Base-by-base conservation (phyloP, 228 moss, liverwort and hornwort species). In the Sphagnum fallax region DNA sequence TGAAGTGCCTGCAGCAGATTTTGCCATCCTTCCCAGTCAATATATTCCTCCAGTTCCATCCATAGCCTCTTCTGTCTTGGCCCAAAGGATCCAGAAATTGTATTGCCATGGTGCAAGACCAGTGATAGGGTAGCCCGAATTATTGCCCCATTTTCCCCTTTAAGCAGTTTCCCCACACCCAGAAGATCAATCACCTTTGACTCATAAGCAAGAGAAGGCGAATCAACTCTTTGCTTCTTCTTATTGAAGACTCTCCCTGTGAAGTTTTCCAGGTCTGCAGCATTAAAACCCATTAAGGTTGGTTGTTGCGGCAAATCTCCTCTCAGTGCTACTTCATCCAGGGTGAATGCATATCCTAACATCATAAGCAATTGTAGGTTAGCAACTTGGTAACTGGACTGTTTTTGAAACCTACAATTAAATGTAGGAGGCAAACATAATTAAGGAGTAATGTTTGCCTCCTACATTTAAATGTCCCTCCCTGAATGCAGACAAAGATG, bases 21-120 rank as follows among this genome's bases (percentile, higher is more conserved):
- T 73, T 98, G 94, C n/a, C 82, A 88, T 70, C 89, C 94, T 84
- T 90, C 92, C 93, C 98, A 93, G 68, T 93, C 93, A 66, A 90
- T 70, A 68, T 85, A 90, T 68, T 98, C 97, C 61, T 98, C 97
- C 68, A 82, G 80, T 67, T 93, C 91, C 69, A 98, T 73, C 60
- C 86, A 90, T 64, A 92, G 81, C 73, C 98, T 85, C 80, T 98
- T 94, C 65, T 87, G 77, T 73, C 92, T 92, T 32, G 91, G 88
- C 74, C 88, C 92, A 70, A 98, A 84, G 61, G 90, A 80, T 61
- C 90, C 98, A 76, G 91, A 82, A 66, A 88, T 75, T 78, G 89
- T 89, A 74, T 90, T 90, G 69, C 90, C 87, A 85, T 91, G 91
- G 80, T 82, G 90, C 71, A 89, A 82, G 67, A 81, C 77, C 60